A percentile compares a stretch with the other conserved stretches of the same genome.
phyloP scores from a whole-genome alignment of 257 asterid genomes.

The Nicotiana knightiana region DNA sequence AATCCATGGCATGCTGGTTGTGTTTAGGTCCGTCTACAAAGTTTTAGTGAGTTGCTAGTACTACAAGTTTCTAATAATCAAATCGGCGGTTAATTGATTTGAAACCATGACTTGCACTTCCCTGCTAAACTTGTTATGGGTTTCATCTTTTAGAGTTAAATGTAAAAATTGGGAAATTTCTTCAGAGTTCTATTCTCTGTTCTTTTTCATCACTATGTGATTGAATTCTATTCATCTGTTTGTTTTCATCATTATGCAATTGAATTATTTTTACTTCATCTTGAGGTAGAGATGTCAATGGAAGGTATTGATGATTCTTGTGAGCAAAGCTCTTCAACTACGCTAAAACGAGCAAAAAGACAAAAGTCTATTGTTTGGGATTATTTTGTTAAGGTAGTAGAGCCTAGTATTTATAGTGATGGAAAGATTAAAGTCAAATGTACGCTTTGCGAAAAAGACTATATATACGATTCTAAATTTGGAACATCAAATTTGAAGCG shows the following conservation, averaged over 20 bases:
- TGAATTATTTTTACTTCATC: too few relatives aligned
- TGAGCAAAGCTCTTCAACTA: not conserved
- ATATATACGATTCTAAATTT: not conserved
- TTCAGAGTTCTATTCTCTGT: too few relatives aligned
- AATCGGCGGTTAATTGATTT: not conserved
- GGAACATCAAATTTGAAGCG: not conserved
- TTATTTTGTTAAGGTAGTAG: not conserved
- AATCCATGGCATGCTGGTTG: too few relatives aligned
- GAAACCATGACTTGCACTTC: not conserved
- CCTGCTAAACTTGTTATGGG: too few relatives aligned
- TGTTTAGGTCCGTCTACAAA: too few relatives aligned
- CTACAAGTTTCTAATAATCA: not conserved
- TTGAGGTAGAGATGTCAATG: not conserved
- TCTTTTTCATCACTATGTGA: too few relatives aligned
- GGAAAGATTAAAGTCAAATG: not conserved
- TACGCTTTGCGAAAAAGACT: not conserved
- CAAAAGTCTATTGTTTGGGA: not conserved
- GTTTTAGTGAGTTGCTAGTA: not conserved
- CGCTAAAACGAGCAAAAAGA: not conserved
- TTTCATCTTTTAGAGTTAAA: too few relatives aligned
- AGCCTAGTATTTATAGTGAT: not conserved
- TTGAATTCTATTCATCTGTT: too few relatives aligned
- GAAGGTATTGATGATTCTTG: not conserved
- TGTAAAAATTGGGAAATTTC: too few relatives aligned
- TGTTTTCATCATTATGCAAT: too few relatives aligned